phyloP scores from a whole-genome alignment of 305 asterid species.

The Solanum hybrid region DNA sequence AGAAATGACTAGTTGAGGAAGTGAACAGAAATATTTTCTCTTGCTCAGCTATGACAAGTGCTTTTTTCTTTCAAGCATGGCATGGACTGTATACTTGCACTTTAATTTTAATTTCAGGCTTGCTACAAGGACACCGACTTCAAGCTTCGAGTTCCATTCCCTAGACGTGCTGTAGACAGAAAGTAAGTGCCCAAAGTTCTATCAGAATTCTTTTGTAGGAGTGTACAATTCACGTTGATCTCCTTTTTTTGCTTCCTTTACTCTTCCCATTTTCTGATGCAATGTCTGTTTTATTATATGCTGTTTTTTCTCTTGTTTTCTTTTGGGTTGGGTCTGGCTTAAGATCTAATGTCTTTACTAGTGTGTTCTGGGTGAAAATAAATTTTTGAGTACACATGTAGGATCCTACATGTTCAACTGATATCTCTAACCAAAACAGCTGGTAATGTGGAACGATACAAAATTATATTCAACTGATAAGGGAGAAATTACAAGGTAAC shows the following conservation, averaged over 20 bases:
- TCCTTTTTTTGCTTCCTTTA: neutral
- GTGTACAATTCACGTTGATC: neutral
- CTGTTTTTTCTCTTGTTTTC: neutral
- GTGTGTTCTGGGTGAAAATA: neutral
- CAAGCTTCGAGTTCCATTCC: slow-evolving; percentile 88
- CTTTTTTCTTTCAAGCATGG: neutral
- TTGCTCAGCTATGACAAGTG: neutral
- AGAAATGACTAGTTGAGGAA: neutral
- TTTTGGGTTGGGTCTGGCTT: neutral
- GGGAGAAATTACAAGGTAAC: neutral
- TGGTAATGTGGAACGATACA: neutral
- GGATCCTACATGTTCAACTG: neutral
- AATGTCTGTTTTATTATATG: neutral
- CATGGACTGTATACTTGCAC: neutral
- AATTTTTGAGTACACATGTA: neutral
- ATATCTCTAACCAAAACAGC: neutral
- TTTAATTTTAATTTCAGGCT: slow-evolving; percentile 39
- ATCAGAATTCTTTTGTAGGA: neutral
- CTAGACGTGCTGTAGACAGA: slow-evolving; percentile 75
- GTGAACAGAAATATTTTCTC: neutral
- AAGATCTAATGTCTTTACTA: neutral
- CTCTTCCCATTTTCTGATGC: neutral
- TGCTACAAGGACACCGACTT: slow-evolving; percentile 55
- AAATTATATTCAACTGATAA: neutral
- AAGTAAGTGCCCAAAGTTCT: slow-evolving; percentile 49